Base-by-base conservation (phyloP, 805 yeast species). In the Metahyphopichia silvanorum region DNA sequence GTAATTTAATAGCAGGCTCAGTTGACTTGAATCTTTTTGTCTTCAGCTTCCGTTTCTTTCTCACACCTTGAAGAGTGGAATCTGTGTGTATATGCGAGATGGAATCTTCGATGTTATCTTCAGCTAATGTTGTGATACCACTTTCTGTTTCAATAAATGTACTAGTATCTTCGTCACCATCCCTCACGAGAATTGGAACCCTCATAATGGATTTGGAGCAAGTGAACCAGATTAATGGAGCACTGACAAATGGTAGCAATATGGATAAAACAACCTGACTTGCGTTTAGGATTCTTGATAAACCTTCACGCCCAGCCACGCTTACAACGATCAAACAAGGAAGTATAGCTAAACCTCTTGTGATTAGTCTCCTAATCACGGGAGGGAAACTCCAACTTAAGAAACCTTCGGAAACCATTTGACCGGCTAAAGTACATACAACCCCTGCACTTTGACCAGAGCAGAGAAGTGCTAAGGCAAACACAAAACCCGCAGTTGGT, bases 391-490 rank as follows among this genome's bases (percentile, higher is more conserved):
- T 66, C 84, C 95, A 85, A 39, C 74, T 68, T 16, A 86, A 68
- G 47, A 87, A 89, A 1, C 97, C 97, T 55, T 88, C 96, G 49
- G 86, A 79, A 6, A 88, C 94, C 78, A 86, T 86, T 55, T 88
- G 96, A 22, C 96, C 95, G 2, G 96, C 89, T 48, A 89, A 71
- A 0, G 96, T 89, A 52, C 95, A 88, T 13, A 88, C 95, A 24
- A 91, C 85, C 25, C 96, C 96, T 2, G 96, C 96, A 48, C 93
- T 82, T 51, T 88, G 91, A n/a, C 97, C 97, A 10, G 91, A 81
- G 53, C 85, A 88, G 28, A 88, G 65, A 59, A 88, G 74, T 1
- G 96, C 96, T 31, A 87, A 59, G 0, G 96, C 96, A 66, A 89
- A 88, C 0, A 88, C 81, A 7, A 85, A 65, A 5, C 95, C 97